Evolutionary conservation across 345 rosid genomes (phyloP).

Genomic region (Salix exigua): DNA sequence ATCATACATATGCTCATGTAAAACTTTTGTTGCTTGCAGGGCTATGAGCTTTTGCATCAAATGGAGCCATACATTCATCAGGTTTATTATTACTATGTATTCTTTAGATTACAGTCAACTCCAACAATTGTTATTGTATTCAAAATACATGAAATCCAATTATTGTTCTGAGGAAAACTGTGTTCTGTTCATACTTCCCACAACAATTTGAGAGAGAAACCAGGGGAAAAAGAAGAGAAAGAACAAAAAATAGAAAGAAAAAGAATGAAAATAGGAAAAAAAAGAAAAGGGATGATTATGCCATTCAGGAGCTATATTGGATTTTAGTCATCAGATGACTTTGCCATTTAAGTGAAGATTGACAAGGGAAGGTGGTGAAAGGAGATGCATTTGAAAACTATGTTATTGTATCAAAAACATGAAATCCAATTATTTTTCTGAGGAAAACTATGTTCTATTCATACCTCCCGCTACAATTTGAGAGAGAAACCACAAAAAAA

Average conservation of each 20-base stretch:
- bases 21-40: conserved; percentile 36
- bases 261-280: not conserved
- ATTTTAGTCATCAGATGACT: not conserved
- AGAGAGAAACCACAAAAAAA: too few species aligned
- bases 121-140: not conserved
- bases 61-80: conserved; percentile 98
- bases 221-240: not conserved
- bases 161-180: not conserved
- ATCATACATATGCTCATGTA: conserved; percentile 16
- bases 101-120: not conserved
- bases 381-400: not conserved
- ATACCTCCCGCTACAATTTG: not conserved
- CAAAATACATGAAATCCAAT: not conserved
- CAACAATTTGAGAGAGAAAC: not conserved
- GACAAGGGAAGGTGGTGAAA: not conserved
- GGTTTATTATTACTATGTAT: conserved; percentile 37
- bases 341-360: not conserved
- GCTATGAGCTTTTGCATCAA: conserved; percentile 93
- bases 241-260: not conserved
- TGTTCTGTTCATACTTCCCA: not conserved
- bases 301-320: not conserved
- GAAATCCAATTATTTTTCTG: not conserved
- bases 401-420: not conserved
- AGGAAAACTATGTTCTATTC: not conserved
- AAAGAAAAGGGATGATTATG: not conserved